A percentile compares a stretch with the other conserved stretches of the same genome.
These are phyloP conservation scores for Solanum gandarillasii DNA, from an alignment of 257 asterid genomes.

Conservation along the genomic window DNA sequence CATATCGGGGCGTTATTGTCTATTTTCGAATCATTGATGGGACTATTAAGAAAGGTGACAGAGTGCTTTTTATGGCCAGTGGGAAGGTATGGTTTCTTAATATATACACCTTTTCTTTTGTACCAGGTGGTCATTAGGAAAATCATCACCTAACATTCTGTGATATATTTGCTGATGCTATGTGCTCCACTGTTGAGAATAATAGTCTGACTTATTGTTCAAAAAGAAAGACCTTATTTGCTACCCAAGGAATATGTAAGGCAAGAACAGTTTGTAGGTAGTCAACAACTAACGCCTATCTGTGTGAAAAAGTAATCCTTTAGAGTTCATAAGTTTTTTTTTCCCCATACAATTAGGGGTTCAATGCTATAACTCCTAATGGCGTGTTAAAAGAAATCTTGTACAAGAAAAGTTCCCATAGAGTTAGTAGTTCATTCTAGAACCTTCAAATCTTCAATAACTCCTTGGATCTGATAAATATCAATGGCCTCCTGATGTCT, in stretches of 20 bases:
- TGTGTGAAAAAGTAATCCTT: neutral
- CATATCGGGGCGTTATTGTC: constrained; percentile 93
- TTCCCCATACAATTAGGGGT: neutral
- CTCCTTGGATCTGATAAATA: neutral
- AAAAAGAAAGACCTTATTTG: neutral
- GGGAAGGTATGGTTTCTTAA: constrained; percentile 47
- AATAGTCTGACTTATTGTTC: neutral
- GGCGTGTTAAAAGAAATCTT: neutral
- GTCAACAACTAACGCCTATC: neutral
- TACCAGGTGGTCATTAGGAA: neutral
- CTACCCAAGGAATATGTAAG: neutral
- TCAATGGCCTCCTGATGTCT: neutral
- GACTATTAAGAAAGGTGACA: constrained; percentile 70
- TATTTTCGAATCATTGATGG: constrained; percentile 95
- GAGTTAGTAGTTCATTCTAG: neutral
- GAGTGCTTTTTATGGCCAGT: constrained; percentile 91
- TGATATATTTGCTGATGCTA: neutral
- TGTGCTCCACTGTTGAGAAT: neutral
- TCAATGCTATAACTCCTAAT: neutral
- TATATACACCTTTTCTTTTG: neutral
- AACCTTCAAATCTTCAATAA: neutral
- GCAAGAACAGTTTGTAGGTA: neutral
- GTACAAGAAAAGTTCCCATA: neutral
- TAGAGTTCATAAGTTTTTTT: neutral
- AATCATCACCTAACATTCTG: neutral